These are phyloP conservation scores for Diaporthe humulicola DNA, from an alignment of 2,329 filamentous ascomycete genomes.

Conservation along the genomic window DNA sequence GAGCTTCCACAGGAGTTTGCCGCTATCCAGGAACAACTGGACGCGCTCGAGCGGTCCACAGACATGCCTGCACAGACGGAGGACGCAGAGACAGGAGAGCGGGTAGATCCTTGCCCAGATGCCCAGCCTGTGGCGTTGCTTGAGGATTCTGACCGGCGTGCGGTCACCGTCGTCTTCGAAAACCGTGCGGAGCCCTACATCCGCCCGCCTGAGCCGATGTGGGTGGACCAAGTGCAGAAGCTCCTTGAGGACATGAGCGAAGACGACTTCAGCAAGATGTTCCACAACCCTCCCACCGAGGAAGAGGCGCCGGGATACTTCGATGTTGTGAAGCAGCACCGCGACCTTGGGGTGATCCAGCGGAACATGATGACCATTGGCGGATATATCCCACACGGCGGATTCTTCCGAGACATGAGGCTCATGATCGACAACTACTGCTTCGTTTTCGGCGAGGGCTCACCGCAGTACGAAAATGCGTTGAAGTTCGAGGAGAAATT, in stretches of 20 bases:
- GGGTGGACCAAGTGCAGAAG: not conserved
- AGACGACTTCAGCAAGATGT: not conserved
- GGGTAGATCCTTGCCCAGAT: not conserved
- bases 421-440: not conserved
- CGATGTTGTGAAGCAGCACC: not conserved
- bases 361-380: rapidly evolving
- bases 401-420: not conserved
- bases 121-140: not conserved
- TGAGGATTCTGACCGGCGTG: too few relatives aligned
- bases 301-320: not conserved
- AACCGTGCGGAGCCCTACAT: not conserved
- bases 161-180: not conserved
- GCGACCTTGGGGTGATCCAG: not conserved
- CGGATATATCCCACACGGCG: rapidly evolving
- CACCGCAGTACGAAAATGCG: not conserved
- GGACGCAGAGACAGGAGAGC: too few relatives aligned
- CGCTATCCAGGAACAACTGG: not conserved
- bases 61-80: not conserved
- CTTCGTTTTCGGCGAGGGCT: not conserved
- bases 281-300: not conserved
- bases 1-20: not conserved
- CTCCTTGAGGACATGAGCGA: not conserved
- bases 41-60: not conserved
- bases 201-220: not conserved
- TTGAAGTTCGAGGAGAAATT: not conserved